Conservation (phyloP, 2,329 filamentous ascomycete genomes). For the Apiospora arundinis region DNA sequence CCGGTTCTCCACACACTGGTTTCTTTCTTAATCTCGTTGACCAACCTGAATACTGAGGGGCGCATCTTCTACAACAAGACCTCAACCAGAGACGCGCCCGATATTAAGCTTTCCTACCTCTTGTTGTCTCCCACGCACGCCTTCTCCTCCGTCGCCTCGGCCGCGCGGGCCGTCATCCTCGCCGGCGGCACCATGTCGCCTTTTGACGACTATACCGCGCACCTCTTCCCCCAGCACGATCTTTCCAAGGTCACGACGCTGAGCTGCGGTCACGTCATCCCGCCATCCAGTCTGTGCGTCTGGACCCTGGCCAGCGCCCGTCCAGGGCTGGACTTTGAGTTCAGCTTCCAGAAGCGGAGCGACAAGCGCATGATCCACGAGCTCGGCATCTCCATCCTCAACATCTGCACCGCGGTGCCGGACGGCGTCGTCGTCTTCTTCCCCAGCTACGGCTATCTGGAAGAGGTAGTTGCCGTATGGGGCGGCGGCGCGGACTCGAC, state of each 20-base stretch:
- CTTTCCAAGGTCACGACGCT: constrained; percentile 73
- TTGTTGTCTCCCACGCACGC: constrained; percentile 90
- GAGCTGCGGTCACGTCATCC: constrained; percentile 95
- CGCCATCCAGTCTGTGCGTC: constrained; percentile 78
- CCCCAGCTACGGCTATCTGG: constrained; percentile 90
- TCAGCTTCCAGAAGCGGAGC: constrained; percentile 81
- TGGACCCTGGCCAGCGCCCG: constrained; percentile 66
- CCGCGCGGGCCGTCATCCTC: constrained; percentile 85
- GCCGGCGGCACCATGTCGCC: constrained; percentile 98
- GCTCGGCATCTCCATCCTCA: constrained; percentile 75
- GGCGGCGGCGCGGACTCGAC: constrained; percentile 42
- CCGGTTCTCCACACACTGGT: constrained; percentile 62
- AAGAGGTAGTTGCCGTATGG: constrained; percentile 73
- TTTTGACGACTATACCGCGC: constrained; percentile 85
- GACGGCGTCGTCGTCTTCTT: constrained; percentile 96
- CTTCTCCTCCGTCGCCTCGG: constrained; percentile 85
- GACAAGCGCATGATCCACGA: constrained; percentile 74
- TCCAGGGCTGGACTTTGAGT: constrained; percentile 71
- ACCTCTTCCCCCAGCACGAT: constrained; percentile 80
- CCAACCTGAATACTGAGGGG: constrained; percentile 79
- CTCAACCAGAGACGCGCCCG: constrained; percentile 39
- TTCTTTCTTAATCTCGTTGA: constrained; percentile 78
- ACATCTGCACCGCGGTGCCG: constrained; percentile 75
- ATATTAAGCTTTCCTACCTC: constrained; percentile 78
- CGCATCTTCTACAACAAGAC: constrained; percentile 68